Conservation (phyloP, 2,329 filamentous ascomycete species). For the Botrytis aclada region DNA sequence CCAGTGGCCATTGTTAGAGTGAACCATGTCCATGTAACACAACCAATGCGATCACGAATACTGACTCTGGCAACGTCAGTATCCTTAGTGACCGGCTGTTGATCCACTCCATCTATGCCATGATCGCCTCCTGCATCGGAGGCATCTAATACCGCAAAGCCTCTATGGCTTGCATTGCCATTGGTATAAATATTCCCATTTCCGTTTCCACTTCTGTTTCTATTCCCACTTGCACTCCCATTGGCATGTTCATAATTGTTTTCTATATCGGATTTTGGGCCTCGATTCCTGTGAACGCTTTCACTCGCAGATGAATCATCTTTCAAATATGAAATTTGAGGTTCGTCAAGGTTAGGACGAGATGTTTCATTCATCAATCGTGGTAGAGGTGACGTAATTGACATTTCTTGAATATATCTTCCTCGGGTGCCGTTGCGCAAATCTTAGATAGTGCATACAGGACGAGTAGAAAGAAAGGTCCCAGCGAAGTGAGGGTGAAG, state of each 20-base stretch:
- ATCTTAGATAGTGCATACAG: constrained; percentile 51
- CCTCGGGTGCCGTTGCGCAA: constrained; percentile 47
- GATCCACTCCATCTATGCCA: constrained; percentile 2
- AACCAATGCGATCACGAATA: constrained; percentile 50
- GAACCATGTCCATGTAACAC: constrained; percentile 70
- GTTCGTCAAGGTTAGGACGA: constrained; percentile 41
- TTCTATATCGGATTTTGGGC: constrained; percentile 7
- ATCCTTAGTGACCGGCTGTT: constrained; percentile 16
- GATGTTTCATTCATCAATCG: constrained; percentile 27
- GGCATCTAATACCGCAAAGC: neutral
- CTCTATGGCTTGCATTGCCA: constrained; percentile 7
- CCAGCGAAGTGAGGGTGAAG: constrained; percentile 49
- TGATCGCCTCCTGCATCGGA: neutral
- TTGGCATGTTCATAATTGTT: constrained; percentile 16
- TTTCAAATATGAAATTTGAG: neutral
- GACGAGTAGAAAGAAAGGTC: constrained; percentile 46
- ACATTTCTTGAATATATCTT: constrained; percentile 42
- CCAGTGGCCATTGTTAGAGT: constrained; percentile 55
- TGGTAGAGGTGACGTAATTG: constrained; percentile 35
- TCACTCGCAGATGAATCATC: neutral
- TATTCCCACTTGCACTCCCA: constrained; percentile 14
- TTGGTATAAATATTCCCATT: constrained; percentile 20
- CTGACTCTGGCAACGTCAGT: constrained; percentile 39
- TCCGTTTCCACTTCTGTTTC: neutral
- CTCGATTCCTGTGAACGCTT: neutral